Evolutionary conservation across 2,329 filamentous ascomycete genomes (phyloP), one percentile per base, ranked within the genome.

Genomic region (Scleromitrula shiraiana): DNA sequence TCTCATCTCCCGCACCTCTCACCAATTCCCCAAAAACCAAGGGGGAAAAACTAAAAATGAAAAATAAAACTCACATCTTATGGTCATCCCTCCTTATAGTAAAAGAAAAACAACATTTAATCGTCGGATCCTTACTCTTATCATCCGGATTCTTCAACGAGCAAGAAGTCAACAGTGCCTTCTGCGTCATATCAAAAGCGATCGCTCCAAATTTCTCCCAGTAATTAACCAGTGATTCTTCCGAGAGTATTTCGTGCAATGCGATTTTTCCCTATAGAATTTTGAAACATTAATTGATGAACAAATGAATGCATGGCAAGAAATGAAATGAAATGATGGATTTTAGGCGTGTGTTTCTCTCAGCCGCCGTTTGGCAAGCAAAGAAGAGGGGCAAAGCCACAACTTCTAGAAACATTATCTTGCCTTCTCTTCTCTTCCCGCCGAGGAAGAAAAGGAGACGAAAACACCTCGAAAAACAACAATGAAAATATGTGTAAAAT

Each of bases 141-240:
- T 80, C 74, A 54, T 81, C 78, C 3, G 87, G 90, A 56, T 82
- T 90, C 67, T 95, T 95, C 53, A 98, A 70, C 9, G 87, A 85
- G 64, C 93, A 98, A 56, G 87, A 91, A 19, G 93, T 98, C 57
- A 98, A 73, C 61, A 98, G 88, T 19, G 91, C 94, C 65, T 98
- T 95, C 64, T 97, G 93, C 8, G 80, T 83, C 49, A 84, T 81
- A 63, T 98, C 93, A 67, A 98, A 98, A 8, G 93, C 94, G 59
- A 98, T 97, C 5, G 89, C 91, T 42, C 91, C 90, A 62, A 98
- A 98, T 62, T 98, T 95, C 68, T 98, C 93, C 93, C 93, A 98
- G 62, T 98, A 98, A 59, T 88, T 87, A 46, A 97, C 93, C 52
- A 95, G 79, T 33, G 90, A 94, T 53, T 95, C 88, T 69, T 98